Evolutionary conservation across 2,329 filamentous ascomycete genomes (phyloP).

Genomic region (Colletotrichum musicola): DNA sequence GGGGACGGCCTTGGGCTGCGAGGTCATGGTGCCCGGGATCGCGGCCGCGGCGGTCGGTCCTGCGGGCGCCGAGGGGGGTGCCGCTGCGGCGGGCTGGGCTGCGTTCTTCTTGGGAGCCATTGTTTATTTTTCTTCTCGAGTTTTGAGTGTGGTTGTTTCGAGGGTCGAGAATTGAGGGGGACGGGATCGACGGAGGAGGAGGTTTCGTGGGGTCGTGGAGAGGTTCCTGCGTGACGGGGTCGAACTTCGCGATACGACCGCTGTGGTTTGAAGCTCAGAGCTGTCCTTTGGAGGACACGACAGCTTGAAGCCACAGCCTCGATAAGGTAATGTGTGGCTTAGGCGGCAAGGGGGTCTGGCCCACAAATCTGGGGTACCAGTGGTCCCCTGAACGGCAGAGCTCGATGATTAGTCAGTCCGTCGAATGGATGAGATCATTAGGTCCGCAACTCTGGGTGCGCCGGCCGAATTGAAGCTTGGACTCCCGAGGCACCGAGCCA

Average conservation of each 20-base stretch:
- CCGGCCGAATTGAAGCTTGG: conserved; percentile 29
- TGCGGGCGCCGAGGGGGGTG: conserved; percentile 40
- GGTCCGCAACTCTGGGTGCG: conserved; percentile 9
- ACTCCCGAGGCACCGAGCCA: conserved; percentile 31
- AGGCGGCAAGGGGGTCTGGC: neutral
- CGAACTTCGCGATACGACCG: conserved; percentile 17
- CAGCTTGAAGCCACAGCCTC: conserved; percentile 45
- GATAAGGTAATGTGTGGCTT: conserved; percentile 38
- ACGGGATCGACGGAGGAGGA: conserved; percentile 1
- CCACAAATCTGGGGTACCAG: conserved; percentile 36
- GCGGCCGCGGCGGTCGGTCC: conserved; percentile 36
- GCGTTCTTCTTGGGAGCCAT: conserved; percentile 67
- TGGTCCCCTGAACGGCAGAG: conserved; percentile 10
- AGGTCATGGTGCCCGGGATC: conserved; percentile 39
- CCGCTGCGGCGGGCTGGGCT: conserved; percentile 34
- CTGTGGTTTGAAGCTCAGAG: conserved; percentile 30
- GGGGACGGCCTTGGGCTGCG: conserved; percentile 38
- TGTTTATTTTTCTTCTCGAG: conserved; percentile 9
- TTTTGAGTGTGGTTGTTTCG: neutral
- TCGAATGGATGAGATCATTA: conserved; percentile 38
- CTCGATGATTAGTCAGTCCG: conserved; percentile 32
- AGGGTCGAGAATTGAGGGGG: neutral
- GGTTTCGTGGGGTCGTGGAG: neutral
- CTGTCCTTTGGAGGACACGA: conserved; percentile 48
- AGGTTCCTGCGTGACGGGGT: conserved; percentile 1